Evolutionary conservation across 805 yeast genomes (phyloP).

Genomic region (Kodamaea restingae): DNA sequence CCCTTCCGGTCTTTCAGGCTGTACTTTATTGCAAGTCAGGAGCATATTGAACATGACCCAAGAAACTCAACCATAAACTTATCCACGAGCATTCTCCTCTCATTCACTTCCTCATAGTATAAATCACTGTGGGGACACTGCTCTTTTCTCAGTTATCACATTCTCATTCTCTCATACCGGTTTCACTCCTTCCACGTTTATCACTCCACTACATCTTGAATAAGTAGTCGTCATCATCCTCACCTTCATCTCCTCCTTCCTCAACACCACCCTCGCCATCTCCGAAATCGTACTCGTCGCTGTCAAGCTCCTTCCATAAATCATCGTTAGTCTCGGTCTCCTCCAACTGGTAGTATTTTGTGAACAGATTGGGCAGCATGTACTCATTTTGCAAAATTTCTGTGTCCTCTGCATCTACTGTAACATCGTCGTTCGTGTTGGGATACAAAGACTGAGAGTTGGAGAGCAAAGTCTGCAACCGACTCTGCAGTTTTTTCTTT

Average conservation of each 20-base stretch:
- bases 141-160: too few relatives aligned
- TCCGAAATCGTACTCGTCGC: slow-evolving; percentile 27
- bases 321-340: slow-evolving; percentile 21
- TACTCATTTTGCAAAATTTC: slow-evolving; percentile 33
- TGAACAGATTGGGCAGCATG: slow-evolving; percentile 39
- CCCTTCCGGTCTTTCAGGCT: too few relatives aligned
- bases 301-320: slow-evolving; percentile 15
- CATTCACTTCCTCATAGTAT: too few relatives aligned
- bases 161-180: too few relatives aligned
- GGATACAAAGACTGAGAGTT: slow-evolving; percentile 34
- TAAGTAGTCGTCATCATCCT: slow-evolving; percentile 31
- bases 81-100: too few relatives aligned
- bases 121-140: too few relatives aligned
- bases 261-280: slow-evolving; percentile 15
- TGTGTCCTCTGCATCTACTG: slow-evolving; percentile 14
- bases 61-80: too few relatives aligned
- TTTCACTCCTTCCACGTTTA: too few relatives aligned
- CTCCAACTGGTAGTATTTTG: slow-evolving; percentile 21
- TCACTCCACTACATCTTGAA: slow-evolving; percentile 18
- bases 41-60: too few relatives aligned
- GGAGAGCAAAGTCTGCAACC: slow-evolving; percentile 31
- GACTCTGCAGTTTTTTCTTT: slow-evolving; percentile 12
- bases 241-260: too few relatives aligned
- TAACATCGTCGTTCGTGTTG: slow-evolving; percentile 4
- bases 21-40: too few relatives aligned